Base-by-base conservation (phyloP, 345 rosid genomes). In the Clarkia xantiana region DNA sequence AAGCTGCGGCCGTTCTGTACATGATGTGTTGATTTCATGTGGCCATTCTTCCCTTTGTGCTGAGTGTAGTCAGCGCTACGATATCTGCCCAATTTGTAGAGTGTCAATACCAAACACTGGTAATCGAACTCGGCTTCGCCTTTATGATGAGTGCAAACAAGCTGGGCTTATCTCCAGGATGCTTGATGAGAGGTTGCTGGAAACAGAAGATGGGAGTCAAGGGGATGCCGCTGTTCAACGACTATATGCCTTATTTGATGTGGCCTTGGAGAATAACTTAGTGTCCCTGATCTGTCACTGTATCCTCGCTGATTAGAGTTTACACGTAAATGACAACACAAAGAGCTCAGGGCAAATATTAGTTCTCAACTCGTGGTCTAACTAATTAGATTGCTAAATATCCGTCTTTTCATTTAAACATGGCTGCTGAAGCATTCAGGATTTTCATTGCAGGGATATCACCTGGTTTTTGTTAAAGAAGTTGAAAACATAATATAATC, bases 11-110 rank as follows among this genome's bases (percentile, higher is more conserved):
- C 75, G 84, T 40, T 73, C 63, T 58, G 99, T 87, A 14, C 76
- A 74, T 49, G 56, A 74, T 68, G 80, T 71, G 14, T 63, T 93
- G 57, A 76, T 52, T 60, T 70, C 94, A 2, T 91, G 99, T 47
- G 78, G 95, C 39, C 99, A 91, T 75, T 95, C 99, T 12, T 91
- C 95, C 13, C 65, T 93, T 62, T 87, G 96, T 68, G 59, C 58
- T 3, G 96, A 87, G 77, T 91, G 96, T 61, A 69, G 79, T 59
- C 85, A 80, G 29, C 73, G 90, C 22, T 76, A 77, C 67, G 96
- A 93, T 64, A 47, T 72, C 63, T 93, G 99, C 73, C 99, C 99
- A 3, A 66, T 91, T 65, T 91, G 95, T 67, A 69, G 94, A 69
- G 63, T 61, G 18, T 65, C 78, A 0, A 55, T 87, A 44, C 66